These are phyloP conservation scores for Escovopsis sp. DNA, from an alignment of 2,329 filamentous ascomycete genomes.

Conservation along the genomic window DNA sequence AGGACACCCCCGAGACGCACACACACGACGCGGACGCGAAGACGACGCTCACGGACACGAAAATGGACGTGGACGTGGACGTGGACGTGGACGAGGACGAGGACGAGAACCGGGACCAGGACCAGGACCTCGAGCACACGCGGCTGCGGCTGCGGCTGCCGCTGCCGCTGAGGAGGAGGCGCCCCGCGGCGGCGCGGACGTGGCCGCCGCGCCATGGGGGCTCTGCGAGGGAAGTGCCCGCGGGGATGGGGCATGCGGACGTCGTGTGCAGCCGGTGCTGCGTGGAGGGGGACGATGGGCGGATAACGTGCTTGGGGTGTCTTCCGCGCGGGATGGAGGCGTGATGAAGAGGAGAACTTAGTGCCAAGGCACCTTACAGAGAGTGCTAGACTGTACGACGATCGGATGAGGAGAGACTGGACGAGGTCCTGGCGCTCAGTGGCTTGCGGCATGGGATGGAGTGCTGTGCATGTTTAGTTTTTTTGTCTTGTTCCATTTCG, in stretches of 20 bases:
- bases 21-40: constrained; percentile 39
- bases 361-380: too few relatives aligned
- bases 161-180: too few relatives aligned
- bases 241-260: constrained; percentile 28
- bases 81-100: too few relatives aligned
- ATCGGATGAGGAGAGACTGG: too few relatives aligned
- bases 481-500: neutral
- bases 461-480: too few relatives aligned
- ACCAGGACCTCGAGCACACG: neutral
- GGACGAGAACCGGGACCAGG: too few relatives aligned
- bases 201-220: constrained; percentile 9
- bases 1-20: constrained; percentile 13
- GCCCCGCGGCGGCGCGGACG: constrained; percentile 5
- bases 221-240: constrained; percentile 6
- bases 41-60: too few relatives aligned
- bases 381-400: too few relatives aligned
- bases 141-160: constrained; percentile 1
- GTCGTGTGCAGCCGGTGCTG: constrained; percentile 55
- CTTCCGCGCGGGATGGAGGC: constrained; percentile 28
- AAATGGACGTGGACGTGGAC: too few relatives aligned
- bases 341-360: constrained; percentile 11
- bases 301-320: constrained; percentile 53
- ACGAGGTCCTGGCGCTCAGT: too few relatives aligned
- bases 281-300: constrained; percentile 51
- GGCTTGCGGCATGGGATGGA: too few relatives aligned